Conservation (phyloP, 257 asterid species). For the Verbascum thapsus region DNA sequence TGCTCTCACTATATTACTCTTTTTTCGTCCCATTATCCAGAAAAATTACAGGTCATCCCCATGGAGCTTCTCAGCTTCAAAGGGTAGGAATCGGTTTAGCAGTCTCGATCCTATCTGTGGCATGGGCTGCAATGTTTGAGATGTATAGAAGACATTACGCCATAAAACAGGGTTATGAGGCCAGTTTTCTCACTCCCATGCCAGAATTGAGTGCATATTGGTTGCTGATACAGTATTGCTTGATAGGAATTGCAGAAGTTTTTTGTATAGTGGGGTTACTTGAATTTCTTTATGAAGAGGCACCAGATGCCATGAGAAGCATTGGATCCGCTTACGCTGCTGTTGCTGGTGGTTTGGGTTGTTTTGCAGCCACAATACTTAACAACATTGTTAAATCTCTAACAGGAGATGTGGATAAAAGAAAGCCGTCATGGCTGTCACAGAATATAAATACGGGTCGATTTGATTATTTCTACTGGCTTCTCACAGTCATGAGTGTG, state of each 20-base stretch:
- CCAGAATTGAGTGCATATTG: conserved; percentile 83
- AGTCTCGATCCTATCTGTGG: conserved; percentile 75
- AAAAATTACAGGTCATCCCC: conserved; percentile 90
- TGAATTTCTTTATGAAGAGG: conserved; percentile 91
- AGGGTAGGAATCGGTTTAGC: conserved; percentile 96
- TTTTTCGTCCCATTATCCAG: conserved; percentile 84
- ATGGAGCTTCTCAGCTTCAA: conserved; percentile 97
- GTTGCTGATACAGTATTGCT: conserved; percentile 89
- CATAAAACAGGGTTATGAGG: conserved; percentile 65
- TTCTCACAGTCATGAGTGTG: conserved; percentile 77
- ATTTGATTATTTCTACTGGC: conserved; percentile 89
- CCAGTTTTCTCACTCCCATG: conserved; percentile 82
- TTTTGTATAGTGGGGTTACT: conserved; percentile 89
- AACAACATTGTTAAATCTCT: conserved; percentile 75
- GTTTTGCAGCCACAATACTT: conserved; percentile 82
- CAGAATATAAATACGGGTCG: conserved; percentile 85
- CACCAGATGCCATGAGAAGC: conserved; percentile 99
- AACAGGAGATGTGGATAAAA: conserved; percentile 57
- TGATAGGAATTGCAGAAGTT: conserved; percentile 97
- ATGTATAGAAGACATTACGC: conserved; percentile 84
- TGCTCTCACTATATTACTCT: conserved; percentile 85
- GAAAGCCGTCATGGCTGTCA: conserved; percentile 82
- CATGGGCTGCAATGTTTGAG: conserved; percentile 86
- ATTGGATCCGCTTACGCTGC: conserved; percentile 98
- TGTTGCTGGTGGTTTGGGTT: conserved; percentile 97